Evolutionary conservation across 2,329 filamentous ascomycete genomes (phyloP).

Genomic region (Leptographium galeiforme): DNA sequence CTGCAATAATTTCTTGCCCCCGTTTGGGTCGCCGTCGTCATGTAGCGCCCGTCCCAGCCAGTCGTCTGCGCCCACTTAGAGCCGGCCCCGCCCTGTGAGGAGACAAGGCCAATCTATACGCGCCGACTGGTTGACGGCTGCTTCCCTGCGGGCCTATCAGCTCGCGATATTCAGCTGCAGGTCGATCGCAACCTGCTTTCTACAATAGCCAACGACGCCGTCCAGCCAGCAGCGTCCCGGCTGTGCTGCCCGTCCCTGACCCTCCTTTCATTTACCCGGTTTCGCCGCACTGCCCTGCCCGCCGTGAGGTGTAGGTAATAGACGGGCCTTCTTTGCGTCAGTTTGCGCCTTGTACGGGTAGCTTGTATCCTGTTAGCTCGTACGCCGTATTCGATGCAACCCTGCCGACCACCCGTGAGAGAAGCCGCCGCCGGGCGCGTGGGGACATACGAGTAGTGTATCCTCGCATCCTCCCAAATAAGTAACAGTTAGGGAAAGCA

Average conservation of each 20-base stretch:
- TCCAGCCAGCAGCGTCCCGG: background rate
- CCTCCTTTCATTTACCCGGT: background rate
- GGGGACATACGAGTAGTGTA: no score
- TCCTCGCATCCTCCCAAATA: no score
- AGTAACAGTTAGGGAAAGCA: background rate
- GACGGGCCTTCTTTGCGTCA: background rate
- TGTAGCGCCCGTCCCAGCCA: background rate
- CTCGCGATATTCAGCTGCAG: constrained; percentile 7
- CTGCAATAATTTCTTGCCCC: background rate
- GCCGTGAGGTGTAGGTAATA: background rate
- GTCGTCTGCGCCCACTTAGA: background rate
- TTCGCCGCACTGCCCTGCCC: background rate
- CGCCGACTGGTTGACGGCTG: constrained; percentile 31
- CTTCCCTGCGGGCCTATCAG: constrained; percentile 29
- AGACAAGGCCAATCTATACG: constrained; percentile 21
- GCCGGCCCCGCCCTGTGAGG: background rate
- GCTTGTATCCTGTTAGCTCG: background rate
- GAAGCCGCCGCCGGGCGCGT: no score
- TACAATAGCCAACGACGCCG: constrained; percentile 1
- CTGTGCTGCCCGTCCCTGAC: background rate
- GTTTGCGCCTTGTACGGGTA: background rate
- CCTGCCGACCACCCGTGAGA: no score
- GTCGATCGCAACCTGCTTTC: background rate
- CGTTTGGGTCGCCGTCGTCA: background rate
- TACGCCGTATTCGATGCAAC: no score